Conservation (phyloP, 208 protist genomes). For the Crithidia mellificae region DNA sequence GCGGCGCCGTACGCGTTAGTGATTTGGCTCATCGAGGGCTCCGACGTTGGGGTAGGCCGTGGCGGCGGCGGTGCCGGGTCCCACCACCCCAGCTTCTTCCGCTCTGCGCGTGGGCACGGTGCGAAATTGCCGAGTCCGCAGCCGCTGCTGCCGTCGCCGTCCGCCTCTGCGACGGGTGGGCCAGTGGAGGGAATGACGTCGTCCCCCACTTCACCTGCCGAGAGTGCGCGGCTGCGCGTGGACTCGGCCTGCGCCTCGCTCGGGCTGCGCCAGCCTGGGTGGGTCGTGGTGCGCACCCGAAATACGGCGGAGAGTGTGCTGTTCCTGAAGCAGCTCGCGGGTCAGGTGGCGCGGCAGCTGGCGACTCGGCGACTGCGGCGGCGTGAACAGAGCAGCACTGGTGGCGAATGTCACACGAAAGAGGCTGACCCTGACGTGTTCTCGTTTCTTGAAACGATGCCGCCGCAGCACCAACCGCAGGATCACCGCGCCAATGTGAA, state of each 20-base stretch:
- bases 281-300: conserved; percentile 55
- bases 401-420: neutral
- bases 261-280: conserved; percentile 21
- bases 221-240: conserved; percentile 33
- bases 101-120: neutral
- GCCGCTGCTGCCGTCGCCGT: neutral
- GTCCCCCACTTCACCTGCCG: conserved; percentile 1
- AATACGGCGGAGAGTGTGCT: conserved; percentile 43
- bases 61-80: neutral
- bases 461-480: neutral
- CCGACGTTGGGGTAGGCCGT: conserved; percentile 5
- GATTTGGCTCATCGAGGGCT: conserved; percentile 78
- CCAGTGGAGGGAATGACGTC: neutral
- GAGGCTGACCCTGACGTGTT: no score
- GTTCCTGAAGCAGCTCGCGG: conserved; percentile 41
- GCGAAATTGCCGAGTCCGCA: conserved; percentile 6
- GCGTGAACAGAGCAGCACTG: neutral
- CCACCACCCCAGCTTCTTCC: neutral
- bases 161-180: no score
- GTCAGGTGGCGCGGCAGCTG: conserved; percentile 23
- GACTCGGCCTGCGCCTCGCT: conserved; percentile 56
- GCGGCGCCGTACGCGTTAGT: conserved; percentile 52
- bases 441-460: neutral
- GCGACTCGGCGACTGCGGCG: conserved; percentile 6
- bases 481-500: neutral